phyloP scores from a whole-genome alignment of 768 basidiomycete genomes.

The Mycena venus region DNA sequence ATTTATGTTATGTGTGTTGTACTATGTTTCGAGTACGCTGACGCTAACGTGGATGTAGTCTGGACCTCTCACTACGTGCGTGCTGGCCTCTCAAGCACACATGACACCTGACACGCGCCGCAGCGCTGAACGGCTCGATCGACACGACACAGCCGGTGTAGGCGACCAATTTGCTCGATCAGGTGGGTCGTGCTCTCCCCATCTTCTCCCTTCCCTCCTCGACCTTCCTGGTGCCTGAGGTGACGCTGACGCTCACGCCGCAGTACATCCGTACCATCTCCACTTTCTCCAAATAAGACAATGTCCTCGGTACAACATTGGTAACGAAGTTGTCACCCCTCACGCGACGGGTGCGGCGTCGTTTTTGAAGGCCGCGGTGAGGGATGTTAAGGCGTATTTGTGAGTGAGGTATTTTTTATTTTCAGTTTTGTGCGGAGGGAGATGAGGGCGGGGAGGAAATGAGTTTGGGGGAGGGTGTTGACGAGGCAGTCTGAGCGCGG shows the following conservation, averaged over 20 bases:
- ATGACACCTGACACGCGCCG: background rate
- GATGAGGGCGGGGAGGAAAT: too few species aligned
- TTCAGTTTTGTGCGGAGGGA: too few species aligned
- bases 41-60: constrained; percentile 62
- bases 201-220: background rate
- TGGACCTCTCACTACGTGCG: constrained; percentile 82
- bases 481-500: too few species aligned
- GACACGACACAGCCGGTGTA: constrained; percentile 70
- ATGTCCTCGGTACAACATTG: constrained; percentile 78
- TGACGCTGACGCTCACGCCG: background rate
- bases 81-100: too few species aligned
- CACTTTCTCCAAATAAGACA: constrained; percentile 73
- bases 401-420: too few species aligned
- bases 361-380: constrained; percentile 80
- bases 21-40: background rate
- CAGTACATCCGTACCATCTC: constrained; percentile 71
- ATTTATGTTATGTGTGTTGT: constrained; percentile 89
- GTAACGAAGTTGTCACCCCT: constrained; percentile 69
- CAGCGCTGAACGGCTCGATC: constrained; percentile 72
- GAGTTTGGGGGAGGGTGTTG: too few species aligned
- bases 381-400: constrained; percentile 69
- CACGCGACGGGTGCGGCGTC: constrained; percentile 64
- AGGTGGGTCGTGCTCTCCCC: background rate
- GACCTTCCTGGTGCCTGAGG: background rate
- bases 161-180: constrained; percentile 72